A percentile compares a stretch with the other conserved stretches of the same genome.
These are phyloP conservation scores for Batrachochytrium dendrobatidis DNA, from an alignment of 371 early-diverging fungal genomes.

Conservation along the genomic window DNA sequence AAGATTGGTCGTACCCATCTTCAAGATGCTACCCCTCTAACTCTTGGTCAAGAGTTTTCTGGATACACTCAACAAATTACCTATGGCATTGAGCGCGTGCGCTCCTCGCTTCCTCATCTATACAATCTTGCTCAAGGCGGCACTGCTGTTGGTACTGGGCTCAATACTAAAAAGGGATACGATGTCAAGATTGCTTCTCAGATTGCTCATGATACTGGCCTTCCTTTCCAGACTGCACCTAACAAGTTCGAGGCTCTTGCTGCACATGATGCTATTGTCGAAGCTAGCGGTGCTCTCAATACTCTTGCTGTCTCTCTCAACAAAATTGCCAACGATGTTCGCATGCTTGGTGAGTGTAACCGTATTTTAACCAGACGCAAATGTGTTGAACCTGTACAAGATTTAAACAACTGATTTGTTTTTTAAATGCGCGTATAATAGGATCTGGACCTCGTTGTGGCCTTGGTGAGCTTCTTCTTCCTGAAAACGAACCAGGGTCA, in stretches of 20 bases:
- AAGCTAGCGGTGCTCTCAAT: constrained; percentile 87
- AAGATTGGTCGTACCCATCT: constrained; percentile 92
- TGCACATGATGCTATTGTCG: constrained; percentile 93
- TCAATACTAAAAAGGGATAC: constrained; percentile 87
- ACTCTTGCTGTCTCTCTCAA: constrained; percentile 87
- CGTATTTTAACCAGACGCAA: background rate
- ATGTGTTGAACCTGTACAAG: constrained; percentile 3
- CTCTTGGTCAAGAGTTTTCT: constrained; percentile 96
- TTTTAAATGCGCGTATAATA: background rate
- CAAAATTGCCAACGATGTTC: constrained; percentile 96
- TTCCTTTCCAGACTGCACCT: constrained; percentile 85
- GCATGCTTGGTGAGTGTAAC: constrained; percentile 54
- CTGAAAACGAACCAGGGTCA: constrained; percentile 96
- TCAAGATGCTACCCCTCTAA: constrained; percentile 93
- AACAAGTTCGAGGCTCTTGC: constrained; percentile 98
- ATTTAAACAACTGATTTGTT: background rate
- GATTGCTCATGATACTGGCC: constrained; percentile 63
- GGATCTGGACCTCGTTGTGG: constrained; percentile 96
- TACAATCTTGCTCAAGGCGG: constrained; percentile 91
- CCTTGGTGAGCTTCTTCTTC: constrained; percentile 84
- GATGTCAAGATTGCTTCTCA: constrained; percentile 76
- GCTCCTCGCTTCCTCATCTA: constrained; percentile 69
- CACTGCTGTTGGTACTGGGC: constrained; percentile 94
- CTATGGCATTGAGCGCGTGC: constrained; percentile 76
- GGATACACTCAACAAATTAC: constrained; percentile 84